These are phyloP conservation scores for Lophium mytilinum DNA, from an alignment of 495 filamentous ascomycete genomes.

Conservation along the genomic window DNA sequence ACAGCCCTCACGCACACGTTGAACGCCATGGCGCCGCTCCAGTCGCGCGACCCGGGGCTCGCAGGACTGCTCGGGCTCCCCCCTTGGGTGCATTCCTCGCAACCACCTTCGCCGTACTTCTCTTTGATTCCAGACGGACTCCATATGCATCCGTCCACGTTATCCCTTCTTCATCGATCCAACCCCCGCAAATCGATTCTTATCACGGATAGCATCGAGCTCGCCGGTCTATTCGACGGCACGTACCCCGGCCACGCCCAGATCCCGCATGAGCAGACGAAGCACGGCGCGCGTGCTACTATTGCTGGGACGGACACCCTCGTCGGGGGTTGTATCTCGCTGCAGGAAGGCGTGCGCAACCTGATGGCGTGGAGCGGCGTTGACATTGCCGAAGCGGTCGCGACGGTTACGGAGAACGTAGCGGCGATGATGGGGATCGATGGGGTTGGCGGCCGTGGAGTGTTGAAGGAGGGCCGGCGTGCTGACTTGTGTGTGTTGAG, in stretches of 20 bases:
- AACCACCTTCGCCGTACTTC: slow-evolving; percentile 43
- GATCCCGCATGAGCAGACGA: slow-evolving; percentile 36
- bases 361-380: slow-evolving; percentile 39
- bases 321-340: slow-evolving; percentile 37
- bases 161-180: slow-evolving; percentile 52
- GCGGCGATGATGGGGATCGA: slow-evolving; percentile 38
- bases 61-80: slow-evolving; percentile 30
- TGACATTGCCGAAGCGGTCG: slow-evolving; percentile 38
- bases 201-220: slow-evolving; percentile 54
- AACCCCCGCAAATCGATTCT: slow-evolving; percentile 49
- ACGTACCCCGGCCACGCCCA: slow-evolving; percentile 43
- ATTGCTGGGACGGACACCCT: slow-evolving; percentile 34
- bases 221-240: slow-evolving; percentile 48
- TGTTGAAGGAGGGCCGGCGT: slow-evolving; percentile 36
- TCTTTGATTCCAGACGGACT: slow-evolving; percentile 56
- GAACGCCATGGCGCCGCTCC: slow-evolving; percentile 35
- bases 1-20: slow-evolving; percentile 35
- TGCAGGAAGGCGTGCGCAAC: slow-evolving; percentile 40
- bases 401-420: slow-evolving; percentile 43
- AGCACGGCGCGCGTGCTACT: slow-evolving; percentile 35
- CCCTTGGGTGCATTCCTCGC: background rate
- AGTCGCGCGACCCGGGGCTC: slow-evolving; percentile 34
- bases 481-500: slow-evolving; percentile 42
- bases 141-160: slow-evolving; percentile 53
- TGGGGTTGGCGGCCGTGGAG: slow-evolving; percentile 29